These are phyloP conservation scores for Mycena indigotica DNA, from an alignment of 768 basidiomycete species.

Conservation along the genomic window DNA sequence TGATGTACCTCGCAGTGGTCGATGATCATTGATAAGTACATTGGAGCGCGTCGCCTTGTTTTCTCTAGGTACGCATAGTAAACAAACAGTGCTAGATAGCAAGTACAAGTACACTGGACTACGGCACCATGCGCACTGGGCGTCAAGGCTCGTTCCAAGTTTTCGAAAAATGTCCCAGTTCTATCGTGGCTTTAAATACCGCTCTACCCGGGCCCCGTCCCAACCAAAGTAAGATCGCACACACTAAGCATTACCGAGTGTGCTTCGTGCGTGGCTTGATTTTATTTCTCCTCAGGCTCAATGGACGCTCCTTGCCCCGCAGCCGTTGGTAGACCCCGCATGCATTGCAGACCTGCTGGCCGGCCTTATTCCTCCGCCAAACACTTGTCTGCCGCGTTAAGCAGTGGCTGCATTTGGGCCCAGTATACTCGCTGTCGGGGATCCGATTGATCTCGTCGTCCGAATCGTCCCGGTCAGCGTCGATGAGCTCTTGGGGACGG, in stretches of 20 bases:
- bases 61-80: too few relatives aligned
- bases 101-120: too few relatives aligned
- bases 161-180: too few relatives aligned
- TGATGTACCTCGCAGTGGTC: too few relatives aligned
- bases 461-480: conserved; percentile 16
- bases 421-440: conserved; percentile 17
- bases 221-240: too few relatives aligned
- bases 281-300: conserved; percentile 13
- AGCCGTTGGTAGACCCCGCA: conserved; percentile 15
- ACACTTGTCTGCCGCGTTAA: conserved; percentile 15
- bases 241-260: conserved; percentile 5
- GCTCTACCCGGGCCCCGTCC: too few relatives aligned
- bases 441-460: conserved; percentile 10
- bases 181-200: too few relatives aligned
- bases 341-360: conserved; percentile 17
- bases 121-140: too few relatives aligned
- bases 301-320: conserved; percentile 16
- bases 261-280: conserved; percentile 15
- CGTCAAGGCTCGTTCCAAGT: too few relatives aligned
- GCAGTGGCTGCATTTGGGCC: conserved; percentile 17
- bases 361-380: conserved; percentile 18
- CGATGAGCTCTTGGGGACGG: conserved; percentile 19
- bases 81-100: too few relatives aligned
- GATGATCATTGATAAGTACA: too few relatives aligned
- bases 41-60: too few relatives aligned